Percentiles rank a stretch among this genome's conserved stretches.
Conservation (phyloP, 2,329 filamentous ascomycete genomes). For the Fusarium xylarioides region DNA sequence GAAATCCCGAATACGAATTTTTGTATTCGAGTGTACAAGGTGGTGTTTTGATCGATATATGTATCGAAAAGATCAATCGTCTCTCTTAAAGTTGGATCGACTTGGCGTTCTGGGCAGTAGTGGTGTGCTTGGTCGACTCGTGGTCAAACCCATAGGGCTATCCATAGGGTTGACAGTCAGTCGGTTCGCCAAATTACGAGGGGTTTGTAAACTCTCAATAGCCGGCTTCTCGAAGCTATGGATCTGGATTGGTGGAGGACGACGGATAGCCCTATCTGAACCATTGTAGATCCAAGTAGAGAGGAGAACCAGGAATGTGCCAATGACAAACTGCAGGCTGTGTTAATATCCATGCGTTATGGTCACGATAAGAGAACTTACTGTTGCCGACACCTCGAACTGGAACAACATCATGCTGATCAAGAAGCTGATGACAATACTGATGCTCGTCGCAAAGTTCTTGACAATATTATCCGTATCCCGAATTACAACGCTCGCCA, state of each 20-base stretch:
- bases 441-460: conserved; percentile 92
- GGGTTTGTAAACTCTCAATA: conserved; percentile 60
- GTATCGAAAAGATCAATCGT: conserved; percentile 45
- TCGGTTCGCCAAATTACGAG: conserved; percentile 46
- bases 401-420: conserved; percentile 89
- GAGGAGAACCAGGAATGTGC: conserved; percentile 79
- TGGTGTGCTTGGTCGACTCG: conserved; percentile 59
- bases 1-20: conserved; percentile 16
- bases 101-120: conserved; percentile 53
- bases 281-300: conserved; percentile 88
- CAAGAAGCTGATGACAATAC: conserved; percentile 86
- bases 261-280: conserved; percentile 63
- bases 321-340: conserved; percentile 75
- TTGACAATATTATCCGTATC: conserved; percentile 79
- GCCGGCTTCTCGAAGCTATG: conserved; percentile 80
- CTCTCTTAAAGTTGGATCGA: conserved; percentile 49
- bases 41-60: not conserved
- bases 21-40: conserved; percentile 14
- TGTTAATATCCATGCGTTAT: not conserved
- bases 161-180: conserved; percentile 55
- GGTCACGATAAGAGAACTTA: conserved; percentile 57
- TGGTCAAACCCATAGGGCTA: conserved; percentile 52
- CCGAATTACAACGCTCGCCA: conserved; percentile 62
- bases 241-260: conserved; percentile 73
- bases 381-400: conserved; percentile 75